phyloP scores from a whole-genome alignment of 768 basidiomycete genomes.

The Pulveroboletus sp. region DNA sequence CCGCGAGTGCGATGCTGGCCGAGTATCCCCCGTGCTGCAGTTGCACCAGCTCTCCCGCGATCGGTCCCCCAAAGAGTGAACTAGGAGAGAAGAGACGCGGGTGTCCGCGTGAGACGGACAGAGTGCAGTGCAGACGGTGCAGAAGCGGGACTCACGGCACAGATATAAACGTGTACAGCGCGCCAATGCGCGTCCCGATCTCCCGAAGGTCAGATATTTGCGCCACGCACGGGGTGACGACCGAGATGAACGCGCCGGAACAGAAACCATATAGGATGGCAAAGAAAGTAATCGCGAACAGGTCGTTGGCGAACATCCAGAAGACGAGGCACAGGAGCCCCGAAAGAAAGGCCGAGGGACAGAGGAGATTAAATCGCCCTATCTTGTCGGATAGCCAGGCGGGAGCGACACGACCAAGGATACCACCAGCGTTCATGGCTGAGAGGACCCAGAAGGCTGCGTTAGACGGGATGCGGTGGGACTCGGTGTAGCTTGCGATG shows the following conservation, averaged over 20 bases:
- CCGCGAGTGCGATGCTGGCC: slow-evolving; percentile 56
- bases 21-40: slow-evolving; percentile 41
- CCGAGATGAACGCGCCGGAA: slow-evolving; percentile 64
- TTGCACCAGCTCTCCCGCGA: slow-evolving; percentile 54
- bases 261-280: slow-evolving; percentile 57
- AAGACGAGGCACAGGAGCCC: slow-evolving; percentile 55
- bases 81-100: slow-evolving; percentile 28
- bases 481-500: slow-evolving; percentile 55
- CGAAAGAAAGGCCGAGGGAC: slow-evolving; percentile 56
- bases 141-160: slow-evolving; percentile 54
- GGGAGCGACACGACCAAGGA: slow-evolving; percentile 61
- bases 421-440: slow-evolving; percentile 63
- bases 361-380: slow-evolving; percentile 64
- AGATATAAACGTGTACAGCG: slow-evolving; percentile 60
- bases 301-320: slow-evolving; percentile 47
- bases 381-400: slow-evolving; percentile 59
- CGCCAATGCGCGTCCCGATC: slow-evolving; percentile 60
- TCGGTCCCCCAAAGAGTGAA: slow-evolving; percentile 59
- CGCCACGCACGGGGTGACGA: slow-evolving; percentile 63
- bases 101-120: background rate
- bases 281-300: slow-evolving; percentile 45
- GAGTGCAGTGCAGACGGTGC: background rate
- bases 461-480: slow-evolving; percentile 32
- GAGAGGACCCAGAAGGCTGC: slow-evolving; percentile 55
- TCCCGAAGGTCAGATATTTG: slow-evolving; percentile 56